These are phyloP conservation scores for Vitis hybrid DNA, from an alignment of 177 flowering plant genomes.

Conservation along the genomic window DNA sequence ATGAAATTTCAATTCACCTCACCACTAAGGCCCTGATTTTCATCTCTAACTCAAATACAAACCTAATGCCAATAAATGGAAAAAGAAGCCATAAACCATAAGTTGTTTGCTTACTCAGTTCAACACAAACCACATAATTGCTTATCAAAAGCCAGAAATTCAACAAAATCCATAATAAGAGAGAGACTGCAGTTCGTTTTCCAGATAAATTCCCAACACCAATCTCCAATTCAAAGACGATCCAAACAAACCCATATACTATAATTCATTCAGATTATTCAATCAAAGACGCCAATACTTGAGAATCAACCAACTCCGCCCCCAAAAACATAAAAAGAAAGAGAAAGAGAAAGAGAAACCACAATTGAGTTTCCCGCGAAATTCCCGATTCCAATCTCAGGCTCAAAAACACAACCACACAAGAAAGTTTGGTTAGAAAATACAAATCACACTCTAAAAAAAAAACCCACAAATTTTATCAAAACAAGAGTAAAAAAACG, in stretches of 20 bases:
- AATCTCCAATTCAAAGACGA: not conserved
- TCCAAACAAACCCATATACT: too few species aligned
- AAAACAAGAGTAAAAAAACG: not conserved
- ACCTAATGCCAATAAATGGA: too few species aligned
- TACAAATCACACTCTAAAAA: not conserved
- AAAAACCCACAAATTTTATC: not conserved
- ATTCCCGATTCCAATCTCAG: not conserved
- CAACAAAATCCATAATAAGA: not conserved
- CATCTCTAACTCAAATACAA: too few species aligned
- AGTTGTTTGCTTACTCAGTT: too few species aligned
- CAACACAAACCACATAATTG: not conserved
- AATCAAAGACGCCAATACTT: not conserved
- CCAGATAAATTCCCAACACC: too few species aligned
- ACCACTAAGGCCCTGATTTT: too few species aligned
- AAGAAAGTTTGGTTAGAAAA: not conserved
- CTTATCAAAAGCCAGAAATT: not conserved
- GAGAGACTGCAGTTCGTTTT: not conserved
- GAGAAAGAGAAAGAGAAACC: not conserved
- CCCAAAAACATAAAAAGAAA: not conserved
- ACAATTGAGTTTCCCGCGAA: not conserved
- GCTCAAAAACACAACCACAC: not conserved
- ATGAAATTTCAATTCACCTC: too few species aligned
- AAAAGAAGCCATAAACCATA: too few species aligned
- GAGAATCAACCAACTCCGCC: too few species aligned
- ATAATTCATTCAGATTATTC: too few species aligned